Conservation (phyloP, 2,329 filamentous ascomycete genomes). For the Coniochaeta pulveracea region DNA sequence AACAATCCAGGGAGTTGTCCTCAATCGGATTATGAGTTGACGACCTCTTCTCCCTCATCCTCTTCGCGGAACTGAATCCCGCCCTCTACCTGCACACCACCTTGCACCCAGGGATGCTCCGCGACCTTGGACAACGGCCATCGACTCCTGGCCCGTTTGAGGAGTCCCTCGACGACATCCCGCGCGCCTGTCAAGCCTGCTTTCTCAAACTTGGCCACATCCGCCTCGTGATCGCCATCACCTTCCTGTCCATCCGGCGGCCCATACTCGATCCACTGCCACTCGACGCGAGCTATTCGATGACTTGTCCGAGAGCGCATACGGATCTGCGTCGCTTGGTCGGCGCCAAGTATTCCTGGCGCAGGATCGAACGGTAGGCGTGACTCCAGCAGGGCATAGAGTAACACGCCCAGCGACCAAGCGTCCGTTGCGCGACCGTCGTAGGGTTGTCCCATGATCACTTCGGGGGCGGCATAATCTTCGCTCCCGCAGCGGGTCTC, state of each 20-base stretch:
- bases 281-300: conserved; percentile 90
- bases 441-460: conserved; percentile 90
- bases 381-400: conserved; percentile 91
- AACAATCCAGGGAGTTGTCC: background rate
- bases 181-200: conserved; percentile 63
- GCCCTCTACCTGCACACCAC: conserved; percentile 58
- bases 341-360: conserved; percentile 55
- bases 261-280: conserved; percentile 84
- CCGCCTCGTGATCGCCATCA: conserved; percentile 71
- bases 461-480: conserved; percentile 93
- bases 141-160: conserved; percentile 72
- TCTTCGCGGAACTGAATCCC: conserved; percentile 50
- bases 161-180: conserved; percentile 68
- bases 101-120: conserved; percentile 62
- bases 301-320: conserved; percentile 78
- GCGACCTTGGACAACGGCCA: conserved; percentile 67
- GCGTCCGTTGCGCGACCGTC: conserved; percentile 86
- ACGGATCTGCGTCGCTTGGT: conserved; percentile 44
- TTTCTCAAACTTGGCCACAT: conserved; percentile 47
- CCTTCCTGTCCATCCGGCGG: conserved; percentile 40
- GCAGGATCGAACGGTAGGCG: conserved; percentile 85
- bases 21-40: conserved; percentile 15
- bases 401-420: conserved; percentile 86
- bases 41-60: conserved; percentile 42
- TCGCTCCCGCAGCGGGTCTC: conserved; percentile 91